phyloP scores from a whole-genome alignment of 2,329 filamentous ascomycete genomes.

The Thelonectria blattea region DNA sequence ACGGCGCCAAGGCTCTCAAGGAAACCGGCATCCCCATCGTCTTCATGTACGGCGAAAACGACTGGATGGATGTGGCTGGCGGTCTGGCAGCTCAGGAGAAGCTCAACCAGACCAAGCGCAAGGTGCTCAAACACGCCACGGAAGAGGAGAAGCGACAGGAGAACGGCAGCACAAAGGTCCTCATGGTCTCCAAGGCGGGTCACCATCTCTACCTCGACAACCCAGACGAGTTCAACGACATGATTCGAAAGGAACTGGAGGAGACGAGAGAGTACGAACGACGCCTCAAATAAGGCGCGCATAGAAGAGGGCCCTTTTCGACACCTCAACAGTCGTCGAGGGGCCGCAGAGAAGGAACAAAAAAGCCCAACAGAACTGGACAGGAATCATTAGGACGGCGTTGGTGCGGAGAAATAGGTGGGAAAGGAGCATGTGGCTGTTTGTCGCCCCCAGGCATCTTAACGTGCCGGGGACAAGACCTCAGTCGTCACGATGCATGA shows the following conservation, averaged over 20 bases:
- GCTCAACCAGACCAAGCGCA: constrained; percentile 70
- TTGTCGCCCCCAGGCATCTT: constrained; percentile 15
- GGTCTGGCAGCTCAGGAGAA: constrained; percentile 82
- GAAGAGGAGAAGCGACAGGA: constrained; percentile 73
- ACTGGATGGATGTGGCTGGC: constrained; percentile 97
- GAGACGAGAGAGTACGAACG: constrained; percentile 49
- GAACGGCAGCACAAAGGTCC: constrained; percentile 81
- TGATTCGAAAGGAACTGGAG: constrained; percentile 59
- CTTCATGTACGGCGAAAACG: constrained; percentile 95
- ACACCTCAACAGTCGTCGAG: constrained; percentile 2
- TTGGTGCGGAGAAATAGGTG: constrained; percentile 20
- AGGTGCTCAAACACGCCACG: constrained; percentile 65
- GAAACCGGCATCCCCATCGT: constrained; percentile 81
- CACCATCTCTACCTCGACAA: constrained; percentile 68
- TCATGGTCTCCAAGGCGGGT: constrained; percentile 70
- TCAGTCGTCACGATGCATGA: constrained; percentile 26
- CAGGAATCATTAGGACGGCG: constrained; percentile 26
- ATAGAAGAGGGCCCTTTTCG: neutral
- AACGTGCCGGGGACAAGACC: constrained; percentile 15
- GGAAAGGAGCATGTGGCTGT: constrained; percentile 17
- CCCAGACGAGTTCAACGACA: constrained; percentile 61
- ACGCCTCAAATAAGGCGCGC: constrained; percentile 27
- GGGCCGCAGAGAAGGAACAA: neutral
- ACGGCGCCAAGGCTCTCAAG: constrained; percentile 37
- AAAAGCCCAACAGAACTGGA: neutral